Evolutionary conservation across 2,329 filamentous ascomycete genomes (phyloP).

Genomic region (Nectriaceae sp.): DNA sequence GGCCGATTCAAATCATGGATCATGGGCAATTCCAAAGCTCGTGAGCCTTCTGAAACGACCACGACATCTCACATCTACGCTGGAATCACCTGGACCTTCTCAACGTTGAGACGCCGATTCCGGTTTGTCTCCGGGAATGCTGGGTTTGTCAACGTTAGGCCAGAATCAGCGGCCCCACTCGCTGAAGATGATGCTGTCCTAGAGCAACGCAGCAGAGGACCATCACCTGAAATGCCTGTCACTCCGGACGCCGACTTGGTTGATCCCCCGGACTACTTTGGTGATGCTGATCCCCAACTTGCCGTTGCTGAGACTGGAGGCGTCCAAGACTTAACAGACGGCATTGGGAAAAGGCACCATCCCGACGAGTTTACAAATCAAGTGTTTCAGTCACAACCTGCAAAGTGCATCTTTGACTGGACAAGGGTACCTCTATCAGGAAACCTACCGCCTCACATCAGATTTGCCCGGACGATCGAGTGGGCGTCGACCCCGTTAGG

Average conservation of each 20-base stretch:
- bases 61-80: conserved; percentile 61
- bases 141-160: conserved; percentile 34
- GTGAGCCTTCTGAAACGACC: conserved; percentile 53
- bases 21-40: conserved; percentile 54
- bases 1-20: conserved; percentile 71
- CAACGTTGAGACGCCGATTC: conserved; percentile 67
- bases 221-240: conserved; percentile 39
- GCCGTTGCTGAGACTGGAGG: conserved; percentile 11
- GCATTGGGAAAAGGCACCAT: conserved; percentile 31
- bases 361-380: conserved; percentile 46
- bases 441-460: conserved; percentile 69
- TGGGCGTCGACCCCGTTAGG: conserved; percentile 75
- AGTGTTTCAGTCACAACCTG: conserved; percentile 38
- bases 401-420: conserved; percentile 73
- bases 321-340: conserved; percentile 28
- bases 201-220: conserved; percentile 37
- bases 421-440: conserved; percentile 67
- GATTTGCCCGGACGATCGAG: conserved; percentile 69
- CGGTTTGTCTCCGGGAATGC: conserved; percentile 65
- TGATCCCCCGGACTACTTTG: conserved; percentile 46
- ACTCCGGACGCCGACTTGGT: conserved; percentile 34
- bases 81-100: conserved; percentile 69
- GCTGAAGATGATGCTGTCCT: conserved; percentile 34
- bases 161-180: conserved; percentile 42
- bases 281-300: conserved; percentile 26